Base-by-base conservation (phyloP, 306 rosid genomes). In the Carpinus fangiana region DNA sequence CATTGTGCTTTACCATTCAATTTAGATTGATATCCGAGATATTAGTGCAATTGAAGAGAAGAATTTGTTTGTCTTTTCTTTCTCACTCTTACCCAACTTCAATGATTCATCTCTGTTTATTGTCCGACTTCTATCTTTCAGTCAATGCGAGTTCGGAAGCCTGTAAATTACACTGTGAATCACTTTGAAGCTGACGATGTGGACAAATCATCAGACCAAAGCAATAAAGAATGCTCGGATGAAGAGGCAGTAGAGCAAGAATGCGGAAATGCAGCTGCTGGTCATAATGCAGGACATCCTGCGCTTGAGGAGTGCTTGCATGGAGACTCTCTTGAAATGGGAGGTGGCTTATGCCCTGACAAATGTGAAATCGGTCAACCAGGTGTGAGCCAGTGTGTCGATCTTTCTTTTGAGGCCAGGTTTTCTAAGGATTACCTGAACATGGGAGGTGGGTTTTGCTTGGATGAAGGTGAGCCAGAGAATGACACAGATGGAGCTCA, bases 101-200 rank as follows among this genome's bases (percentile, higher is more conserved):
- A 18, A 77, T 60, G 23, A 41, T 81, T 79, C 36, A 56, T 38
- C 21, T 80, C 23, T 23, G 51, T 70, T 80, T 17, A 82, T 26
- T 21, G 50, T 45, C 77, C 46, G 51, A 48, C 79, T 73, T 73
- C 51, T 72, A 66, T 65, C 36, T 79, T 48, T 46, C 92, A 94
- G 98, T 92, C 98, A 21, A 73, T 12, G 61, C 92, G 97, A 14
- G 41, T 84, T 70, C 90, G 88, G 80, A 92, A 88, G 82, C 86
- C 89, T 64, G 89, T 88, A 71, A 82, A 85, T 80, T 94, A 92
- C 83, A 52, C 76, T 31, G 77, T 73, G 5, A 34, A 83, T 65
- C 90, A 84, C 69, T 23, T 62, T 47, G 93, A 87, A 62, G 72
- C 20, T 41, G 94, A 87, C 47, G 91, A 89, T 73, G 57, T 34